Percentiles rank a stretch among this genome's conserved stretches.
Evolutionary conservation across 1,284 basidiomycete species (phyloP).

Genomic region (Fomitopsis schrenkii): DNA sequence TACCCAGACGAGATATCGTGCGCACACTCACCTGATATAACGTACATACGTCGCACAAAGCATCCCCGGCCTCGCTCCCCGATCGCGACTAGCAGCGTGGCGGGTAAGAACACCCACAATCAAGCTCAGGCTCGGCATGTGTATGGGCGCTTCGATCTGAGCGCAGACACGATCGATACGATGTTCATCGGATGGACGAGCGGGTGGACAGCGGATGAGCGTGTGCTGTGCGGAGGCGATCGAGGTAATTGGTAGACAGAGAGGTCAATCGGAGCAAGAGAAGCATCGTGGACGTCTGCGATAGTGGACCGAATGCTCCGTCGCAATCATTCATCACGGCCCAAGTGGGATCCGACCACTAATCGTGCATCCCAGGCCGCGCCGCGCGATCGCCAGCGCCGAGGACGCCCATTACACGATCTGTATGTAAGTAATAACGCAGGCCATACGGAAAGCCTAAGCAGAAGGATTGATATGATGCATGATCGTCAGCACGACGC

Average conservation of each 20-base stretch:
- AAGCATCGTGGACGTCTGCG: neutral
- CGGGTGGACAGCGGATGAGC: neutral
- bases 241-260: neutral
- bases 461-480: neutral
- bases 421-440: conserved; percentile 3
- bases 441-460: neutral
- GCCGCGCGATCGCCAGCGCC: neutral
- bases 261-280: neutral
- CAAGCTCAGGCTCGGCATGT: neutral
- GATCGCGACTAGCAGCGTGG: neutral
- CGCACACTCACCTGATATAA: neutral
- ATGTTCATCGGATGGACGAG: neutral
- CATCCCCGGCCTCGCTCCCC: neutral
- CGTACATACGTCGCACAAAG: neutral
- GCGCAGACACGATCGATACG: neutral
- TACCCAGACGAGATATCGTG: neutral
- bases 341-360: neutral
- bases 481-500: neutral
- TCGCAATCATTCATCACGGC: neutral
- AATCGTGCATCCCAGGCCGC: neutral
- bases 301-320: neutral
- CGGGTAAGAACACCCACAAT: neutral
- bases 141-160: neutral
- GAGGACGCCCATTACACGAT: neutral
- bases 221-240: neutral